Evolutionary conservation across 345 rosid species (phyloP), one percentile per base, ranked within the genome.

Genomic region (Adansonia digitata): DNA sequence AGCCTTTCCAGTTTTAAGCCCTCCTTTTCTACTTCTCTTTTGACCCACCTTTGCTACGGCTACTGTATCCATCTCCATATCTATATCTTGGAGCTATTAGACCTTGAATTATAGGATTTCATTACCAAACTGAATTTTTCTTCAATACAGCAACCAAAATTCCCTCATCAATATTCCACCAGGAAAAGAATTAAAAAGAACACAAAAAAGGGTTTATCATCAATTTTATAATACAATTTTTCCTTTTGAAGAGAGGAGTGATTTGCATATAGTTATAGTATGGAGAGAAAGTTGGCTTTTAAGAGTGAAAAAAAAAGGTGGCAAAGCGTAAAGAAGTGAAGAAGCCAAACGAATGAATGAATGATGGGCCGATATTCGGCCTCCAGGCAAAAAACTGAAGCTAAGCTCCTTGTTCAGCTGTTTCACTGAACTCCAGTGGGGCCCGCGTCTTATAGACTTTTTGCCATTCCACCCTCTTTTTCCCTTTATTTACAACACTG

Each of bases 11-110:
- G 17, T 57, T 24, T 48, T 74, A 7, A 14, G 1, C 7, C 12
- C 24, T 55, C 76, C 77, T 14, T 75, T 78, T 73, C 76, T 59
- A 6, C 59, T 55, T 59, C 85, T 81, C 82, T 82, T 81, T 22
- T 57, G 59, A 11, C 74, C 79, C 72, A 22, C 59, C 40, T 52
- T n/a, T n/a, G 26, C 78, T 18, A 29, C 73, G 43, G 63, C 61
- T 15, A n/a, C 59, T n/a, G 9, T 42, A 6, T n/a, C n/a, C 71
- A 20, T 29, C 20, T 63, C 83, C 72, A 52, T 57, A 0, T 29
- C 14, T 37, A n/a, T n/a, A n/a, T n/a, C n/a, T n/a, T n/a, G n/a
- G 57, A 45, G 43, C 35, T 49, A 59, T 18, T 29, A 20, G 71
- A 27, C 20, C 15, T 71, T 31, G 48, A 35, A 34, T 22, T 9